Conservation (phyloP, 2,329 filamentous ascomycete genomes). For the Ophiocordyceps unilateralis region DNA sequence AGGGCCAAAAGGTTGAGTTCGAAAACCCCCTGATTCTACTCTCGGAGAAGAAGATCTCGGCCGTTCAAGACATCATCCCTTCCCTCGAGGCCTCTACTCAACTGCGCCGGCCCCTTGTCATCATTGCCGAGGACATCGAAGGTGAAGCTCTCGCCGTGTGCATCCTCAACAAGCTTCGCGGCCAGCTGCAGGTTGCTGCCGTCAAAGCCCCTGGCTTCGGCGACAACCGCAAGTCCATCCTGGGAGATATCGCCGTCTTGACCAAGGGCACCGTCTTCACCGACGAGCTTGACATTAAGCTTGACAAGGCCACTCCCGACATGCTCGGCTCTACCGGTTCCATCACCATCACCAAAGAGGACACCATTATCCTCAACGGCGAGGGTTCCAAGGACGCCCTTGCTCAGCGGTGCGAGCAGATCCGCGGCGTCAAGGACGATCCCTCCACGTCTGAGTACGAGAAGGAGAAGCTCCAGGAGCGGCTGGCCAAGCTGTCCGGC, state of each 20-base stretch:
- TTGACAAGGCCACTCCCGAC: constrained; percentile 91
- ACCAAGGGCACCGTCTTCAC: constrained; percentile 97
- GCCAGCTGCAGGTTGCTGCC: constrained; percentile 93
- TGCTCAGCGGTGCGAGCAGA: constrained; percentile 93
- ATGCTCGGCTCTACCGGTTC: constrained; percentile 94
- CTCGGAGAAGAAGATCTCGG: constrained; percentile 99
- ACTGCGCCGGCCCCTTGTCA: constrained; percentile 85
- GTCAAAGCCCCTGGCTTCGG: constrained; percentile 99
- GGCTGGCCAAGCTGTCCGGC: constrained; percentile 95
- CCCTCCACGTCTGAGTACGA: constrained; percentile 94
- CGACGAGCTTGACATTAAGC: constrained; percentile 96
- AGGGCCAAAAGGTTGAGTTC: constrained; percentile 97
- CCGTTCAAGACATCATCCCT: constrained; percentile 96
- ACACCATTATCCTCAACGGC: constrained; percentile 96
- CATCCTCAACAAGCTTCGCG: constrained; percentile 99
- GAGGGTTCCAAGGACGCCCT: constrained; percentile 91
- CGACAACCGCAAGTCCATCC: constrained; percentile 99
- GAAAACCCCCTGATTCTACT: constrained; percentile 98
- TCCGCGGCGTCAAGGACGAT: constrained; percentile 90
- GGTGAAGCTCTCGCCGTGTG: constrained; percentile 96
- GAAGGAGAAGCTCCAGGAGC: constrained; percentile 99
- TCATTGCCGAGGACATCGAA: constrained; percentile 98
- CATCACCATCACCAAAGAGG: constrained; percentile 99
- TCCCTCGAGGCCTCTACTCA: constrained; percentile 95
- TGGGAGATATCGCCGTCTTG: constrained; percentile 87